These are phyloP conservation scores for Fusarium phyllophilum DNA, from an alignment of 2,329 filamentous ascomycete genomes.

Conservation along the genomic window DNA sequence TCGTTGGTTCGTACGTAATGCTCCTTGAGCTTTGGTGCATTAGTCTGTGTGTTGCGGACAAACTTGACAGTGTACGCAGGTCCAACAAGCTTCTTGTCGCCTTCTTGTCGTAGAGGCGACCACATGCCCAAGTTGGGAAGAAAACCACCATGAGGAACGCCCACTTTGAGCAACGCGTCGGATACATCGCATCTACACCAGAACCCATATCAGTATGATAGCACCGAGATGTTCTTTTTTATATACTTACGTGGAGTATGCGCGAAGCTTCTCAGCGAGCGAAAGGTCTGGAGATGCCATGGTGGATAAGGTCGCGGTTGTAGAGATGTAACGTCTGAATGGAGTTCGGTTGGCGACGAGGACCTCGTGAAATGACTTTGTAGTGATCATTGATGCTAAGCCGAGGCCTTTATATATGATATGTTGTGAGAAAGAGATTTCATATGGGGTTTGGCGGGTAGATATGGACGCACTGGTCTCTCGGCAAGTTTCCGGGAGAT, in stretches of 20 bases:
- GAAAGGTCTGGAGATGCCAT: neutral
- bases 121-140: conserved; percentile 1
- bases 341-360: neutral
- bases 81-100: neutral
- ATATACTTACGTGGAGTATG: neutral
- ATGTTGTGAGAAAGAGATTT: rapidly evolving
- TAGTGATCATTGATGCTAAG: rapidly evolving
- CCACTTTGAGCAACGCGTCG: neutral
- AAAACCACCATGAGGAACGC: neutral
- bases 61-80: neutral
- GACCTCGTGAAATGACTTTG: rapidly evolving
- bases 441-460: rapidly evolving
- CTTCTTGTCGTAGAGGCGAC: neutral
- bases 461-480: rapidly evolving
- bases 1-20: neutral
- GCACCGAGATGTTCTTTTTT: rapidly evolving
- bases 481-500: neutral
- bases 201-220: rapidly evolving
- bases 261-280: neutral
- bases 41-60: neutral
- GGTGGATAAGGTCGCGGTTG: rapidly evolving
- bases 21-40: neutral
- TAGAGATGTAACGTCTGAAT: neutral
- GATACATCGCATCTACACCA: neutral
- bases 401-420: rapidly evolving